Base-by-base conservation (phyloP, 441 rosid species). In the Flueggea neowawraea region DNA sequence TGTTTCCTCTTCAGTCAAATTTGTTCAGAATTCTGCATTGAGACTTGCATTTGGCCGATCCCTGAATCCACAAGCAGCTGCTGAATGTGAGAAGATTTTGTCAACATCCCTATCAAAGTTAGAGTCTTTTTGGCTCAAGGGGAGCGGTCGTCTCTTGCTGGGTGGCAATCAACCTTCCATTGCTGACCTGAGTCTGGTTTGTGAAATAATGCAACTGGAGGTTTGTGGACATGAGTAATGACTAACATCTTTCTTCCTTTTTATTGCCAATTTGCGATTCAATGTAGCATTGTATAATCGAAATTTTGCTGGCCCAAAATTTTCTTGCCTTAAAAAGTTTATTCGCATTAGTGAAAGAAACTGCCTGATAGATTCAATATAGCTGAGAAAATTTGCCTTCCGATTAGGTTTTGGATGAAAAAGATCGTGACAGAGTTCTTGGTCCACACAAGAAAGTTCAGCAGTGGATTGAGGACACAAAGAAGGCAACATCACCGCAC, bases 171-270 rank as follows among this genome's bases (percentile, higher is more conserved):
- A 83, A 65, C 95, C 93, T 47, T 81, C 95, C 41, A 81, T 94
- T 71, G 96, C 96, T 48, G 97, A 94, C 82, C 85, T 93, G 51
- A 88, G 90, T 84, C 86, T 94, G 33, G 90, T 84, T 10, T 94
- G 97, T 66, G 95, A 94, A 69, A 74, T 90, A 72, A 87, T 73
- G 93, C 98, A 90, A 73, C 82, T 93, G 63, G 91, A 93, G 96
- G 98, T 93, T 78, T 51, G 54, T 68, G 36, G 41, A 22, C 28
- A 22, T 22, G 28, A 22, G n/a, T n/a, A n/a, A n/a, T n/a, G n/a
- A n/a, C n/a, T n/a, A n/a, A n/a, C n/a, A n/a, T 22, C 28, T 22
- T 22, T 22, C 28, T 22, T 22, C 4, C 50, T 9, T 14, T 47
- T 47, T 3, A 10, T 47, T 9, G 12, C 43, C 13, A 22, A 16